Percentiles rank a stretch among this genome's conserved stretches.
Conservation (phyloP, 148 eudicot species). For the Chenopodium suecicum region DNA sequence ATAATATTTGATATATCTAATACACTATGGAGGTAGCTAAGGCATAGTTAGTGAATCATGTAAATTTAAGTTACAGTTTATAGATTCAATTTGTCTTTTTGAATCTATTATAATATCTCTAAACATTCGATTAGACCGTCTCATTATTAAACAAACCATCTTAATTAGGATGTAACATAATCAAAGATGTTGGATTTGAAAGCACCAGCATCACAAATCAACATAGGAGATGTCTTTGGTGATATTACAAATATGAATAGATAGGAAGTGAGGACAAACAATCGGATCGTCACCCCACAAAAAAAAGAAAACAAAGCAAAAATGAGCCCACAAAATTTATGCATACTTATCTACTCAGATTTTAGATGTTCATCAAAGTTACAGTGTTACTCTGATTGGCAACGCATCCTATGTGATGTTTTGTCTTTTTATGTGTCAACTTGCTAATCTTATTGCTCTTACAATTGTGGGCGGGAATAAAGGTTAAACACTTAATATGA, state of each 20-base stretch:
- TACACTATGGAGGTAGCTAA: too few relatives aligned
- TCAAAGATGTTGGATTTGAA: conserved; percentile 1
- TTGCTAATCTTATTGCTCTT: not conserved
- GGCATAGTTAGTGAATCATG: too few relatives aligned
- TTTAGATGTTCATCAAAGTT: conserved; percentile 9
- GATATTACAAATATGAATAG: not conserved
- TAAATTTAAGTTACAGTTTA: too few relatives aligned
- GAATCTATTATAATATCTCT: too few relatives aligned
- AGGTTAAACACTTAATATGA: too few relatives aligned
- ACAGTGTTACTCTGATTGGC: conserved; percentile 14
- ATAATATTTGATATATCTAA: too few relatives aligned
- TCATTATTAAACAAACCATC: too few relatives aligned
- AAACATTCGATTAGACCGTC: too few relatives aligned
- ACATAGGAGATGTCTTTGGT: not conserved
- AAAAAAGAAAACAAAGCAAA: conserved; percentile 1
- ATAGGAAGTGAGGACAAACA: not conserved
- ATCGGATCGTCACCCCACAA: not conserved
- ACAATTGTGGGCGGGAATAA: conserved; percentile 24
- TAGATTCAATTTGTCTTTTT: too few relatives aligned
- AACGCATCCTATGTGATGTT: conserved; percentile 39
- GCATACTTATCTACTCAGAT: conserved; percentile 34
- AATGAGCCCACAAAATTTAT: conserved; percentile 37
- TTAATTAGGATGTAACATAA: not conserved
- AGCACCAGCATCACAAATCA: not conserved
- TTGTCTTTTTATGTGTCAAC: conserved; percentile 28